Conservation (phyloP, 495 filamentous ascomycete genomes). For the Penicillium steckii region DNA sequence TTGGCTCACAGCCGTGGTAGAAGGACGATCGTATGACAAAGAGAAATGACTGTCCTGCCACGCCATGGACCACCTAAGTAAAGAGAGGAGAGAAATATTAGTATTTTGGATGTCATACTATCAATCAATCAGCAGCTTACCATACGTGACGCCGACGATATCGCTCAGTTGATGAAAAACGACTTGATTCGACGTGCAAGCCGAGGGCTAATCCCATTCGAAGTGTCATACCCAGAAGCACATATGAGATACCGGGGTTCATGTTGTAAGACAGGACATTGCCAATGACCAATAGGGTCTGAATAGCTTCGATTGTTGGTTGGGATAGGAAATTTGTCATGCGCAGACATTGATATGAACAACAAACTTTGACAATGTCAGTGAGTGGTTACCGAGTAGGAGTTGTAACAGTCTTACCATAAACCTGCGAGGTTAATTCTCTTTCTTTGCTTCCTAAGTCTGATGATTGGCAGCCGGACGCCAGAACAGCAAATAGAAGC, state of each 20-base stretch:
- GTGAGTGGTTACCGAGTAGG: background rate
- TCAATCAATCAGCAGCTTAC: constrained; percentile 19
- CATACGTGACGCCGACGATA: constrained; percentile 45
- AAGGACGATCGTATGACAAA: constrained; percentile 58
- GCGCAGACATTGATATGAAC: constrained; percentile 61
- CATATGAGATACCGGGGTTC: constrained; percentile 63
- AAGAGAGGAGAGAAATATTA: constrained; percentile 5
- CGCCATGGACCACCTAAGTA: constrained; percentile 58
- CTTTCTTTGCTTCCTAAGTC: constrained; percentile 60
- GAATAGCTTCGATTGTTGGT: constrained; percentile 57
- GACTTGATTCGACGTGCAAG: constrained; percentile 52
- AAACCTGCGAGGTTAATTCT: constrained; percentile 59
- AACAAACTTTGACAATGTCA: constrained; percentile 44
- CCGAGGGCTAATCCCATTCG: constrained; percentile 58
- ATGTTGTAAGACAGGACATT: constrained; percentile 64
- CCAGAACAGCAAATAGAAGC: constrained; percentile 74
- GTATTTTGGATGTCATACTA: background rate
- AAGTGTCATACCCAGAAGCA: constrained; percentile 56
- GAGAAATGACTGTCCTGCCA: constrained; percentile 64
- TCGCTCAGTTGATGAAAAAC: constrained; percentile 40
- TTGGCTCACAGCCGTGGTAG: constrained; percentile 49
- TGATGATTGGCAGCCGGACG: constrained; percentile 79
- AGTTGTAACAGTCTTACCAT: constrained; percentile 35
- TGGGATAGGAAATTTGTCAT: constrained; percentile 62
- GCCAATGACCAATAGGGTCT: constrained; percentile 56